A percentile compares a stretch with the other conserved stretches of the same genome.
Evolutionary conservation across 2,329 filamentous ascomycete genomes (phyloP).

Genomic region (Penicillium palitans): DNA sequence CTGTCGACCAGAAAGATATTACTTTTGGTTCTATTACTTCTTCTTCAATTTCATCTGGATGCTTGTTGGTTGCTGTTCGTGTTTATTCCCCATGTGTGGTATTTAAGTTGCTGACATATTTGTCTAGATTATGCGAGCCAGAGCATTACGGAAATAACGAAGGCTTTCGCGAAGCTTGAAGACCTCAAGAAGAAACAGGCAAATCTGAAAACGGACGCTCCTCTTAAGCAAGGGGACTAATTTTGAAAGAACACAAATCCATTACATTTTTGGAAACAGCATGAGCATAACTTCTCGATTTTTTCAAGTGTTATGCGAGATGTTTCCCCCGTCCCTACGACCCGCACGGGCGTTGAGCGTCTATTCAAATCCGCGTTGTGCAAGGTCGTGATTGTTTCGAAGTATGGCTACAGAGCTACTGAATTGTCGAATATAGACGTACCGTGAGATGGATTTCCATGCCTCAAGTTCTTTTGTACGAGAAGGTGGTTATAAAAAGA

Average conservation of each 20-base stretch:
- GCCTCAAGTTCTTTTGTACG: no score
- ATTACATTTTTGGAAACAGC: not conserved
- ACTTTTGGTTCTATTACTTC: constrained; percentile 60
- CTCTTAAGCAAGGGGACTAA: not conserved
- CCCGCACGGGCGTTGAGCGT: no score
- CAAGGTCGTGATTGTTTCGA: no score
- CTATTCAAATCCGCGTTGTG: no score
- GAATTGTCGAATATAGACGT: no score
- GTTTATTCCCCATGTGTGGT: not conserved
- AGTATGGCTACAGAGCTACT: no score
- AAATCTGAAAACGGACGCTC: not conserved
- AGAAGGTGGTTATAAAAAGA: no score
- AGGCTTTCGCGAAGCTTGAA: not conserved
- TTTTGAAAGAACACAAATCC: not conserved
- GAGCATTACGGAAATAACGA: not conserved
- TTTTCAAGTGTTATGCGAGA: no score
- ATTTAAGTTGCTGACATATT: not conserved
- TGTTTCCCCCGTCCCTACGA: no score
- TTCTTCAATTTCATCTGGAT: constrained; percentile 60
- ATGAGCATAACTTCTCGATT: no score
- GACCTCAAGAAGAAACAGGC: not conserved
- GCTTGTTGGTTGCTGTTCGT: constrained; percentile 48
- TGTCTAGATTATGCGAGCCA: not conserved
- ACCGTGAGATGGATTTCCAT: no score
- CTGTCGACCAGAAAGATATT: constrained; percentile 55